A percentile compares a stretch with the other conserved stretches of the same genome.
Conservation (phyloP, 306 rosid species). For the Cucumis hystrix region DNA sequence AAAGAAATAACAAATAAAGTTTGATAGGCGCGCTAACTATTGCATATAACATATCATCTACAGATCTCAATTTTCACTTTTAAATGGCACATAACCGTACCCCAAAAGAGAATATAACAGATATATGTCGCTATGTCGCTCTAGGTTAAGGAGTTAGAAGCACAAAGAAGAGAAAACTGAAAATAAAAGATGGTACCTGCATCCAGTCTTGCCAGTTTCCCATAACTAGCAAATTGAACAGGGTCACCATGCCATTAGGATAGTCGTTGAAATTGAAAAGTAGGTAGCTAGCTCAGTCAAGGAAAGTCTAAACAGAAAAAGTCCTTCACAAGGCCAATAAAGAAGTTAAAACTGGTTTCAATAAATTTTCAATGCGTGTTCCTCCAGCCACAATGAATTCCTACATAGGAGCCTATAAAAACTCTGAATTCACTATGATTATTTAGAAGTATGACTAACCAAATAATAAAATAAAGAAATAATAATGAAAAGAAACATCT, state of each 20-base stretch:
- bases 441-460: not conserved
- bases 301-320: constrained; percentile 19
- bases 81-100: not conserved
- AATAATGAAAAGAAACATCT: not conserved
- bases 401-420: not conserved
- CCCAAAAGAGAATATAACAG: not conserved
- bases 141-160: not conserved
- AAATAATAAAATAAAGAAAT: not conserved
- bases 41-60: not conserved
- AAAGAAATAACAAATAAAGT: not conserved
- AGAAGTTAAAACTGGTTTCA: not conserved
- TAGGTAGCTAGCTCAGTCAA: constrained; percentile 74
- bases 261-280: constrained; percentile 89
- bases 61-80: not conserved
- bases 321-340: not conserved
- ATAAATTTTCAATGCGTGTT: not conserved
- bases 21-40: not conserved
- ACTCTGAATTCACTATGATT: not conserved
- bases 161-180: not conserved
- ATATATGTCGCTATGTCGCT: not conserved
- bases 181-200: constrained; percentile 41
- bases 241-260: constrained; percentile 98
- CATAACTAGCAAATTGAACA: constrained; percentile 82
- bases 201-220: constrained; percentile 72
- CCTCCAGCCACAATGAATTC: not conserved